Evolutionary conservation across 345 rosid genomes (phyloP), one percentile per base, ranked within the genome.

Genomic region (Arabis hirsuta): DNA sequence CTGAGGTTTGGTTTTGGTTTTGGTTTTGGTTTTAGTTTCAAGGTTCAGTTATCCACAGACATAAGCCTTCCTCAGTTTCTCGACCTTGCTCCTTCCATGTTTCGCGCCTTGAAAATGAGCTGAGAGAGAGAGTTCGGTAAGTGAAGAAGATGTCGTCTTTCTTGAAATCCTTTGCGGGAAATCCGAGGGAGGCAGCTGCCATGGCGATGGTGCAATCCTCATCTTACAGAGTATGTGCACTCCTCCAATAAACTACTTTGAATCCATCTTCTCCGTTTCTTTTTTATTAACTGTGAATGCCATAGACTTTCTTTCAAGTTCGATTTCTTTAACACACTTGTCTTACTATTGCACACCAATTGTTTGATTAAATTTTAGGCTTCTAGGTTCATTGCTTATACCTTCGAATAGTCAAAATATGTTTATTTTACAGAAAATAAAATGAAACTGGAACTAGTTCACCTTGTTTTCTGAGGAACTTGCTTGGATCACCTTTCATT

Each of bases 161-260:
- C 79, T 80, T 86, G 62, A 90, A 87, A 71, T 87, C 88, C 9
- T 67, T 87, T 31, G 81, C 86, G 2, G 72, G 79, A 43, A 84
- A 80, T 75, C 78, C 89, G 50, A 81, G 82, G 39, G 78, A 77
- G 54, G 90, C 86, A 61, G 86, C 90, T 69, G 76, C 82, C 29
- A 82, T 85, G 83, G 81, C 89, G 55, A 67, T 85, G 81, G 80
- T 84, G 67, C 96, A 90, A 10, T 71, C 88, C 13, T 87, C 96
- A 72, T 81, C 96, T 70, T 87, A 73, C 65, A 74, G 71, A 78
- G 98, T 90, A 78, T 38, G 76, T 63, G 8, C 20, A 29, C 12
- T 13, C 36, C 36, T 44, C 20, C 24, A 6, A 5, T 24, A 1
- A 1, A 34, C n/a, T 53, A 14, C 47, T 32, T 58, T 26, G 22